phyloP scores from a whole-genome alignment of 139 green algal genomes.

The Closterium sp. region DNA sequence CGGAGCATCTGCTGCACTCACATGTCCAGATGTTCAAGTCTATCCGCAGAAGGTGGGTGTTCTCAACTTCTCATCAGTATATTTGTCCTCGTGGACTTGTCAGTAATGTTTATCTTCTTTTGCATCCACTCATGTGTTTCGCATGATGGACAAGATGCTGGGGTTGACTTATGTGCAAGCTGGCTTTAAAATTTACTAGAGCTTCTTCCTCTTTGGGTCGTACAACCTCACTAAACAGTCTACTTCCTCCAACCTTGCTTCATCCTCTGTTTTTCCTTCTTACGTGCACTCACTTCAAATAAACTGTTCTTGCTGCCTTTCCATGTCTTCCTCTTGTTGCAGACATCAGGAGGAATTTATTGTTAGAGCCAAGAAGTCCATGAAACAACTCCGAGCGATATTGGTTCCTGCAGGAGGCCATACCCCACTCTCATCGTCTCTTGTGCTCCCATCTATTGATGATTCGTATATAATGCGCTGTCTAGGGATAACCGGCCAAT shows the following conservation, averaged over 20 bases:
- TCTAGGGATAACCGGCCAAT: background rate
- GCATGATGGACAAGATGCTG: too few species aligned
- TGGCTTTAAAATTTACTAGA: too few species aligned
- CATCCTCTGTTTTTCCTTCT: too few species aligned
- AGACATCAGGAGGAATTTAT: background rate
- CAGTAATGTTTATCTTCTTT: background rate
- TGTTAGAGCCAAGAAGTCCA: background rate
- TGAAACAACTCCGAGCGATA: background rate
- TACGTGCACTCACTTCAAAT: too few species aligned
- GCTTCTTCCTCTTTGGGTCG: background rate
- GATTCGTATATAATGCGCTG: background rate
- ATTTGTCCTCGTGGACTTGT: background rate
- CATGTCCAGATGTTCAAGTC: slow-evolving; percentile 81
- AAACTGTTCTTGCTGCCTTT: too few species aligned
- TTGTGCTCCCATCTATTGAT: background rate
- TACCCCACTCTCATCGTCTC: background rate
- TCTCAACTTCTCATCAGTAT: too few species aligned
- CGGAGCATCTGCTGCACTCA: background rate
- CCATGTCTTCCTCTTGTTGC: background rate
- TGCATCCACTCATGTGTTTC: background rate
- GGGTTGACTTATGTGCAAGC: too few species aligned
- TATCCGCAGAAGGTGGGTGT: background rate
- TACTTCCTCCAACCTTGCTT: background rate
- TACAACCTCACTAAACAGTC: background rate
- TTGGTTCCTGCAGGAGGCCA: background rate